Base-by-base conservation (phyloP, 2,329 filamentous ascomycete species). In the Fusarium armeniacum region DNA sequence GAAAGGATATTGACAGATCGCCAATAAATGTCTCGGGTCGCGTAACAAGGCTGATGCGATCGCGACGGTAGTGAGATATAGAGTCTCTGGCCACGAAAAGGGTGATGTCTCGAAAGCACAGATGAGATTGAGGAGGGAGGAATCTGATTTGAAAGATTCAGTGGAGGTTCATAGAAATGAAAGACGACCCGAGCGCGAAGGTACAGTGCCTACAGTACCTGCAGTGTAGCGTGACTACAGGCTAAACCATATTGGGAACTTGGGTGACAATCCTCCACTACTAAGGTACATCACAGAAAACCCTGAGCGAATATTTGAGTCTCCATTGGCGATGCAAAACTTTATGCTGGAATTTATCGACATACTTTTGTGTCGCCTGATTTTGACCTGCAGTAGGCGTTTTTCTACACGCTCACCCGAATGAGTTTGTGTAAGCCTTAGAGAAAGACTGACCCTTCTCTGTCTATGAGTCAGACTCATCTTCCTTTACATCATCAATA, bases 101-200 rank as follows among this genome's bases (percentile, higher is more conserved):
- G 53, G 61, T 53, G 57, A 67, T 67, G 63, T 65, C 59, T 69
- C 59, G 62, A 50, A 57, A 47, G 63, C 65, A 53, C 45, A 55
- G 59, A 59, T 69, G 60, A 65, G 44, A 65, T 69, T 35, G 65
- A 69, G 44, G 58, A 64, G 65, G 57, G 51, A 74, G 54, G 66
- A 71, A 56, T 66, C 62, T 63, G 62, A 61, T 65, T 65, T 65
- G 65, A 40, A 73, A 60, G 67, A 68, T 61, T 36, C 56, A 59
- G 47, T 51, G 47, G 47, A 51, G 49, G 50, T 59, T 45, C 54
- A 46, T 65, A 54, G 28, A 50, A 54, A 54, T 54, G 51, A 54
- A 71, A 65, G 70, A 71, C 49, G 65, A 75, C 67, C 58, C 66
- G 38, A 71, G 69, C 59, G 59, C 60, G 69, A 62, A 63, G 50